phyloP scores from a whole-genome alignment of 2,329 filamentous ascomycete genomes.

The Botryotinia calthae region DNA sequence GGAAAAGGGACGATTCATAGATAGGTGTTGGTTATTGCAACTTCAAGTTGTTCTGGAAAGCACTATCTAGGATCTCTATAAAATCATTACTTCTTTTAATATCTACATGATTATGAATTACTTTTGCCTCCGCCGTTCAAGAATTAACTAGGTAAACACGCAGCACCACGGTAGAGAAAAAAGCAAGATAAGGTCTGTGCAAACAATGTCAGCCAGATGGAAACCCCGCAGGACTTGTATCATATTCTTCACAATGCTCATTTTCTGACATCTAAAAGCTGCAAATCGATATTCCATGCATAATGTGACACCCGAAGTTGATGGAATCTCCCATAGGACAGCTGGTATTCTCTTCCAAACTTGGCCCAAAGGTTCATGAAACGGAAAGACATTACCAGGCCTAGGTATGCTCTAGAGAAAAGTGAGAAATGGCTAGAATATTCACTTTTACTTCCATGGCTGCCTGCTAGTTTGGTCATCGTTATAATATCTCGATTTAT shows the following conservation, averaged over 20 bases:
- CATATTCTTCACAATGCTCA: slow-evolving; percentile 1
- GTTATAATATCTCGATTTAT: not conserved
- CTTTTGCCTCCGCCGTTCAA: too few relatives aligned
- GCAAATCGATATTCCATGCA: not conserved
- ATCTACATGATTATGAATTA: not conserved
- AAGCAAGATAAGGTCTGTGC: slow-evolving; percentile 2
- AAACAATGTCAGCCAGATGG: not conserved
- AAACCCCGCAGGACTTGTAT: not conserved
- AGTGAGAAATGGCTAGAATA: slow-evolving; percentile 1
- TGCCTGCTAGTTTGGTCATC: not conserved
- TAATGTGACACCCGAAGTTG: not conserved
- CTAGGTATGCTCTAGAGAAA: not conserved
- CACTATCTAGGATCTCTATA: not conserved
- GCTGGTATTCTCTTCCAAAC: not conserved
- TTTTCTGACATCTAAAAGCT: not conserved
- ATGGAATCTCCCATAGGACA: not conserved
- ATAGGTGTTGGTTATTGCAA: not conserved
- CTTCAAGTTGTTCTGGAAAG: not conserved
- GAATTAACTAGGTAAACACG: not conserved
- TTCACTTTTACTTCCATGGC: not conserved
- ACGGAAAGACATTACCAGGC: not conserved
- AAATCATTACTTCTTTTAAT: not conserved
- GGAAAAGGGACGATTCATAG: not conserved
- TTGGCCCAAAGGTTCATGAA: not conserved
- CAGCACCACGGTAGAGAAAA: not conserved